Evolutionary conservation across 1,284 basidiomycete species (phyloP), one percentile per base, ranked within the genome.

Genomic region (Hymenochaete sp.): DNA sequence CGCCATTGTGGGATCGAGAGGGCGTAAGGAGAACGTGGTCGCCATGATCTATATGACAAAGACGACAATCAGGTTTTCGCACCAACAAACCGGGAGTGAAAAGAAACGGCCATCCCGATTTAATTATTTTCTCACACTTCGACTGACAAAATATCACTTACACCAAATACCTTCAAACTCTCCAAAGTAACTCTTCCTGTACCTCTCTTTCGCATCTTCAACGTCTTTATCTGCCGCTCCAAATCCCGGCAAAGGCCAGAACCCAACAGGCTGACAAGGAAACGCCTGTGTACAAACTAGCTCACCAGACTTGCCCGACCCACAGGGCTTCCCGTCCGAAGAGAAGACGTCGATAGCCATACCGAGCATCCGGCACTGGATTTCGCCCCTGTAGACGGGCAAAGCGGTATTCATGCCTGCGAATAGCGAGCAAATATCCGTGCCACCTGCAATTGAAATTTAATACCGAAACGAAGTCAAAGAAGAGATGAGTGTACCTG

Each of bases 351-450:
- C 72, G 29, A 79, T 63, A 21, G 78, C 82, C 82, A 91, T 91
- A 28, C 88, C 89, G 21, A 92, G 70, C 72, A 88, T 82, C 19
- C 87, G 73, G 52, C 82, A 82, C 62, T 92, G 90, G 37, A 93
- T 80, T 63, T 93, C 89, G 27, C 89, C 88, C 37, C 82, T 75
- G 63, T 79, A 83, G 1, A 93, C 88, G 4, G 89, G 86, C 29
- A 92, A 67, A 11, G 76, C 74, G 32, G 79, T 77, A 59, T 78
- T 84, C 71, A 90, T 81, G 4, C 86, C 86, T 18, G 84, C 87
- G 63, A 93, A 92, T 21, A 92, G 71, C 26, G 85, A 89, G 62
- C 88, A 91, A 28, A 92, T 88, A 58, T 92, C 89, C 13, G 88
- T 90, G 10, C 85, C 84, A 46, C 82, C 81, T 83, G n/a, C n/a